Evolutionary conservation across 1,284 basidiomycete species (phyloP), one percentile per base, ranked within the genome.

Genomic region (Ceraceosorus bombacis): DNA sequence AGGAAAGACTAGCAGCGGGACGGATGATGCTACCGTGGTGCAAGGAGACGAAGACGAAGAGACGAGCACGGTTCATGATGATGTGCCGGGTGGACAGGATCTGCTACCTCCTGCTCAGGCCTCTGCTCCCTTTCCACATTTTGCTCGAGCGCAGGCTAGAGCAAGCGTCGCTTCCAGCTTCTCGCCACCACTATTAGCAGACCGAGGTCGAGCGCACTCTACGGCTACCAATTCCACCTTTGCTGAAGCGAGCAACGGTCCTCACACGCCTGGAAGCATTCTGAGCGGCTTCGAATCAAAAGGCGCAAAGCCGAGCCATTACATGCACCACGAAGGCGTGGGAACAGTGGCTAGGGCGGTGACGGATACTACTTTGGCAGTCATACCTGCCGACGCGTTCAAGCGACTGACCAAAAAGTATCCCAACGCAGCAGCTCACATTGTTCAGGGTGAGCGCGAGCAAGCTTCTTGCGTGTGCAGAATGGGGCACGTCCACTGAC

Each of bases 331-430:
- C 9, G 60, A 57, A 5, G 69, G 69, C 10, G 65, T 51, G 7
- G 70, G 71, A 5, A 70, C 73, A 86, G 3, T 97, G 40, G 93
- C 92, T 10, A 82, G 93, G 39, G 95, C 94, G 3, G 88, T 87
- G 1, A 88, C 89, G 58, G 94, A 99, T 75, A 91, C 90, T 4
- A 97, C 94, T 0, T 81, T 99, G 6, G 95, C 94, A n/a, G 94
- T 98, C 12, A 97, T 99, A 58, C 95, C 94, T 5, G 93, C 94
- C 1, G 91, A 96, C 76, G 95, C 94, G 4, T 99, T 99, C 80
- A 84, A 87, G 64, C 81, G 90, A 51, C 81, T 83, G 38, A 97
- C 93, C 0, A 89, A 91, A 78, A 92, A 94, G 76, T 96, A 89
- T 71, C 94, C 94, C 0, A 96, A 96, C 72, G 91, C 95, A 0